Conservation (phyloP, 2,329 filamentous ascomycete species). For the Aspergillus eucalypticola region DNA sequence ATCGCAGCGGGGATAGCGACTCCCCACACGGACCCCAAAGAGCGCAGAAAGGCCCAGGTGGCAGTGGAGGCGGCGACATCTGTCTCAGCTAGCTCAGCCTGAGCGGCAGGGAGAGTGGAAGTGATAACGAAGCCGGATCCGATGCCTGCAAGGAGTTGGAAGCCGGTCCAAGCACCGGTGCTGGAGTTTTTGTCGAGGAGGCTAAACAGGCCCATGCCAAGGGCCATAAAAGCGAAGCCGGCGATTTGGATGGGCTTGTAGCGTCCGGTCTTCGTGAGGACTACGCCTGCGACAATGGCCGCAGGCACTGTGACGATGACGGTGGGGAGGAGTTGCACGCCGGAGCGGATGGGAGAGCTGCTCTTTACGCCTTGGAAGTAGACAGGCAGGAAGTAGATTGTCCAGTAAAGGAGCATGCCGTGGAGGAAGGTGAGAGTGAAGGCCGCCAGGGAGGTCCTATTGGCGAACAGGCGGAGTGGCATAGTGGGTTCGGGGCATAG, state of each 20-base stretch:
- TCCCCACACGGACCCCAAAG: conserved; percentile 36
- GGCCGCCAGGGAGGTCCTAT: conserved; percentile 33
- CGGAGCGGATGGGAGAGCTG: conserved; percentile 33
- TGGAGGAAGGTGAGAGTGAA: conserved; percentile 16
- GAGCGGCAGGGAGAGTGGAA: conserved; percentile 30
- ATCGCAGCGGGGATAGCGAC: conserved; percentile 31
- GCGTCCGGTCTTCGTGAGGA: conserved; percentile 33
- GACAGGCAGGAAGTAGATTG: conserved; percentile 41
- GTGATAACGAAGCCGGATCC: conserved; percentile 30
- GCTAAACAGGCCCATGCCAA: conserved; percentile 31
- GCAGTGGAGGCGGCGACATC: conserved; percentile 31
- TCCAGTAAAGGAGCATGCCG: conserved; percentile 13
- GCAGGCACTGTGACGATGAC: conserved; percentile 23
- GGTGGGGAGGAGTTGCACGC: conserved; percentile 32
- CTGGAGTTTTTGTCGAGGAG: conserved; percentile 26
- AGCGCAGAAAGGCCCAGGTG: conserved; percentile 33
- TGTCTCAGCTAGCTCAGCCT: conserved; percentile 28
- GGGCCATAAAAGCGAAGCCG: conserved; percentile 27
- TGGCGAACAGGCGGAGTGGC: conserved; percentile 47
- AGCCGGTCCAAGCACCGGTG: conserved; percentile 28
- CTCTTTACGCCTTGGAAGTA: conserved; percentile 48
- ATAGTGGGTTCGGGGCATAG: conserved; percentile 36
- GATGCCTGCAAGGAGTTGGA: conserved; percentile 27
- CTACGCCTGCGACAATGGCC: conserved; percentile 30
- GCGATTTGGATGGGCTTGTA: conserved; percentile 34